Evolutionary conservation across 1,139 yeast species (phyloP), one percentile per base, ranked within the genome.

Genomic region (Pichia sp.): DNA sequence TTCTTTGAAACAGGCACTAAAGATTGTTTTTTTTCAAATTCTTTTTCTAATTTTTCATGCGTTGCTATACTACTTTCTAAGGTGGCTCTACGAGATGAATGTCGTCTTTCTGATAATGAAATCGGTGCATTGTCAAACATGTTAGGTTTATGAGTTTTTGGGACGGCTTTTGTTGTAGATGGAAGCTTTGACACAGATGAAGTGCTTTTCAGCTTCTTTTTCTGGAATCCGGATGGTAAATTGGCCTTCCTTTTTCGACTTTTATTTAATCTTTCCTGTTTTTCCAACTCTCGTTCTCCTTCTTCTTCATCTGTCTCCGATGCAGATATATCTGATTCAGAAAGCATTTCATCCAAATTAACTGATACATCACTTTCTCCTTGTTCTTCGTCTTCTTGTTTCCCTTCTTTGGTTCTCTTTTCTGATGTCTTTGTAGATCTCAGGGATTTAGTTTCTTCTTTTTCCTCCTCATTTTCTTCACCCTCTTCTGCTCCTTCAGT

Each of bases 21-120:
- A 5, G 68, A 61, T 30, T 83, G 83, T 52, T 86, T 74, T 56
- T 86, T 74, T 45, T 76, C 76, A 64, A 88, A 96, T 51, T 81
- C 82, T 56, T 78, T 82, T 53, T 82, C 77, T 53, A 92, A 68
- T 56, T 83, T 82, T 59, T 86, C 81, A 42, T 87, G 84, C 34
- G 89, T 79, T 7, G 83, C 89, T 54, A 86, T 74, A 58, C 88
- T 89, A 61, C 81, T 89, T 56, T 82, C 83, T 6, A 88, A 76
- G 0, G 95, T 94, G 0, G 95, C 78, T 3, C 80, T 71, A 64
- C 98, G 78, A 11, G 88, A 77, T 0, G 96, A 87, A 1, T 86
- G 78, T 57, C 97, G 74, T 59, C 96, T 73, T 10, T 71, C 69
- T 4, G 71, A 62, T 8, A 71, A 64, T 26, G 82, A 63, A 34